Evolutionary conservation across 2,329 filamentous ascomycete genomes (phyloP).

Genomic region (Byssoonygena ceratinophila): DNA sequence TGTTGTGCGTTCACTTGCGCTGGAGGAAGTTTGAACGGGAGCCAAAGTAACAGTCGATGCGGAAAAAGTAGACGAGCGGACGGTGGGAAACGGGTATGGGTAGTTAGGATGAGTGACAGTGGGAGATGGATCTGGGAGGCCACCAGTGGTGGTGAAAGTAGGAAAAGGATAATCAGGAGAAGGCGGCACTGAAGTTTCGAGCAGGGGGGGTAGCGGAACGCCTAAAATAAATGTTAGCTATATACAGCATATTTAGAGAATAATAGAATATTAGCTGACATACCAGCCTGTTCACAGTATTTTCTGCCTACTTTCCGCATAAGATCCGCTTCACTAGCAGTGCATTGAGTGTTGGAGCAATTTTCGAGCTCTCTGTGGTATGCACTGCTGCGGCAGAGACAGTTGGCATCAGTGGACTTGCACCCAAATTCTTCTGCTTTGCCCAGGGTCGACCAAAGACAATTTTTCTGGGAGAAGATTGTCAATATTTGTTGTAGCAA

Average conservation of each 20-base stretch:
- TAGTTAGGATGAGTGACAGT: neutral
- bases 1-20: neutral
- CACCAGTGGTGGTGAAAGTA: neutral
- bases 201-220: neutral
- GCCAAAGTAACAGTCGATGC: neutral
- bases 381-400: constrained; percentile 12
- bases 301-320: constrained; percentile 10
- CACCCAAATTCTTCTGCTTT: constrained; percentile 12
- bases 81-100: neutral
- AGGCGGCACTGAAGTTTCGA: neutral
- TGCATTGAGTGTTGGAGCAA: constrained; percentile 12
- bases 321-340: constrained; percentile 5
- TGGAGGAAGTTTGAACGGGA: neutral
- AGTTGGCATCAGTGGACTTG: neutral
- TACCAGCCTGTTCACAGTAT: constrained; percentile 12
- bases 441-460: constrained; percentile 8
- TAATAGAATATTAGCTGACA: neutral
- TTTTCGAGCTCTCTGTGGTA: constrained; percentile 11
- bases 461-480: constrained; percentile 9
- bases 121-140: neutral
- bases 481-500: neutral
- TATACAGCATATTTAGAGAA: neutral
- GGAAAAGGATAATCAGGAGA: neutral
- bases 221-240: neutral
- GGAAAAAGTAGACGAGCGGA: neutral